Evolutionary conservation across 192 early-diverging fungal genomes (phyloP), one percentile per base, ranked within the genome.

Genomic region (Dissophora ornata): DNA sequence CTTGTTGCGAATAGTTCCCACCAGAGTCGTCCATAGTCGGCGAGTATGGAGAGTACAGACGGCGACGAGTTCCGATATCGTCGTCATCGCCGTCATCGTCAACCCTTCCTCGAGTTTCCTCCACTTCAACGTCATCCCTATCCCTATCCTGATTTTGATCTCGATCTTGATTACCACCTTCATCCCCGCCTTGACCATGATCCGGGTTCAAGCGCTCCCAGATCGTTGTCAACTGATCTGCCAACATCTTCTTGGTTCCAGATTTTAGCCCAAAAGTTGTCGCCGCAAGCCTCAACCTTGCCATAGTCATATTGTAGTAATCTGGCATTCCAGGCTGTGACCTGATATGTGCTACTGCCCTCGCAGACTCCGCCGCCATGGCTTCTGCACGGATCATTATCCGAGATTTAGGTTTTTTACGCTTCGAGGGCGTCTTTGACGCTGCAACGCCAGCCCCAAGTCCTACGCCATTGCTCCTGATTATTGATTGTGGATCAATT

Each of bases 211-310:
- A 22, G 0, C 11, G 59, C 22, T 62, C 36, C 64, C 63, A 77
- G 0, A 77, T 54, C 9, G 44, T 47, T 13, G 53, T 62, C 53
- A 77, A 21, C 21, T 77, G 73, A 16, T 67, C 64, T 0, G 62
- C 47, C 47, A 67, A 24, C n/a, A 45, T 9, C 21, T 5, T n/a
- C 30, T 67, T 77, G 15, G 5, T 49, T 1, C 12, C 38, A n/a
- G 73, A 24, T 22, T 77, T 77, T 18, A 77, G 36, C 9, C 73
- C 73, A 51, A 77, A 77, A 0, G 64, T 62, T 18, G 45, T 46
- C 2, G 64, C 64, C 19, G 45, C 33, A 26, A 61, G 16, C 8
- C 63, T 57, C 33, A 77, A 24, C 4, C 51, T 59, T 21, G 51
- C 19, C 21, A 77, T 5, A 0, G 64, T 56, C 73, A 77, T 77